These are phyloP conservation scores for Fusarium sp. DNA, from an alignment of 2,329 filamentous ascomycete genomes.

Conservation along the genomic window DNA sequence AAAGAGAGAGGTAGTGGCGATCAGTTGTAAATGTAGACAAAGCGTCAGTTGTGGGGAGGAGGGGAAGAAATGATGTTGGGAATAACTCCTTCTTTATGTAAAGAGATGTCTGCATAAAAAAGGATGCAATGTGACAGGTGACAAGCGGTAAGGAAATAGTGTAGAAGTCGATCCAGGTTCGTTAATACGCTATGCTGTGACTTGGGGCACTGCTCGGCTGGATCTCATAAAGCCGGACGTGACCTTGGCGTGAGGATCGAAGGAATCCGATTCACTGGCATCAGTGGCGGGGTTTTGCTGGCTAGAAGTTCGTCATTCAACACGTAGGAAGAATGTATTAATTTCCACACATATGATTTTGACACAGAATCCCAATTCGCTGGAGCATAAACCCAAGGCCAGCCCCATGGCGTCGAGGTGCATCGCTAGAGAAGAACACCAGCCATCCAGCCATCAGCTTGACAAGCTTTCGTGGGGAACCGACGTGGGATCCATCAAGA, in stretches of 20 bases:
- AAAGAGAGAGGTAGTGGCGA: constrained; percentile 3
- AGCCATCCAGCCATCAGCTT: constrained; percentile 29
- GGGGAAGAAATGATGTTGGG: constrained; percentile 12
- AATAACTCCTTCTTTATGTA: constrained; percentile 41
- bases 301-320: constrained; percentile 22
- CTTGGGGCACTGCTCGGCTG: constrained; percentile 14
- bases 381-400: constrained; percentile 28
- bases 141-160: constrained; percentile 22
- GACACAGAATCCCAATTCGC: constrained; percentile 10
- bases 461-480: constrained; percentile 31
- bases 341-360: constrained; percentile 17
- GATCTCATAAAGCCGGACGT: constrained; percentile 5
- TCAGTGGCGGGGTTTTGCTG: constrained; percentile 30
- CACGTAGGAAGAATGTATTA: constrained; percentile 6
- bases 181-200: constrained; percentile 16
- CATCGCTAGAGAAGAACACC: constrained; percentile 22
- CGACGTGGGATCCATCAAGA: constrained; percentile 32
- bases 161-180: constrained; percentile 11
- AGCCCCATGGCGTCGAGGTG: constrained; percentile 44
- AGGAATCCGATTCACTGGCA: constrained; percentile 1
- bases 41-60: constrained; percentile 24
- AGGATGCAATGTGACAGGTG: constrained; percentile 18
- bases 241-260: constrained; percentile 22
- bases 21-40: constrained; percentile 6
- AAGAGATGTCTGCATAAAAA: constrained; percentile 8